These are phyloP conservation scores for Ascochyta lentis DNA, from an alignment of 2,329 filamentous ascomycete genomes.

Conservation along the genomic window DNA sequence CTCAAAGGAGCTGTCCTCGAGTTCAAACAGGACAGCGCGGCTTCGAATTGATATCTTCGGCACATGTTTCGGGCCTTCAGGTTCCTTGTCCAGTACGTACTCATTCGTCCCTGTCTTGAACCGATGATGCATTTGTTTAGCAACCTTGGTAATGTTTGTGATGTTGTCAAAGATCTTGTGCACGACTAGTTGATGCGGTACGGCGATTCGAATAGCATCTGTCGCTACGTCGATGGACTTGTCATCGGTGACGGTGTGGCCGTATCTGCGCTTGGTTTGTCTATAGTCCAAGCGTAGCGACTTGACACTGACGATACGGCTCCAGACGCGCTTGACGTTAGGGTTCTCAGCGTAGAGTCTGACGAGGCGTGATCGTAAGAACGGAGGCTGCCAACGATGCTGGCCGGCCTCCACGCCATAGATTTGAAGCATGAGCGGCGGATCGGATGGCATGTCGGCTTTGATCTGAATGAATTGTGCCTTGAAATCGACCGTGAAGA, in stretches of 20 bases:
- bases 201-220: slow-evolving; percentile 84
- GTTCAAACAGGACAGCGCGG: slow-evolving; percentile 83
- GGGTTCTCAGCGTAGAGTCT: slow-evolving; percentile 90
- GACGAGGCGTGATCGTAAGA: slow-evolving; percentile 75
- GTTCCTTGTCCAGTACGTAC: slow-evolving; percentile 83
- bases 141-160: slow-evolving; percentile 84
- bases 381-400: slow-evolving; percentile 87
- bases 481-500: slow-evolving; percentile 83
- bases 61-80: slow-evolving; percentile 84
- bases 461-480: slow-evolving; percentile 85
- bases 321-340: slow-evolving; percentile 83
- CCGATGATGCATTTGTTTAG: slow-evolving; percentile 89
- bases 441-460: slow-evolving; percentile 84
- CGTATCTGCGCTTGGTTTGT: slow-evolving; percentile 73
- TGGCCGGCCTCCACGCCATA: slow-evolving; percentile 82
- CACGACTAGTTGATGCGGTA: slow-evolving; percentile 90
- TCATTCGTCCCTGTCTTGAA: slow-evolving; percentile 88
- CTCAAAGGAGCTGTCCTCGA: slow-evolving; percentile 96
- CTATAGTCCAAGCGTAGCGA: slow-evolving; percentile 80
- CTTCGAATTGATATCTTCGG: slow-evolving; percentile 85
- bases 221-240: slow-evolving; percentile 82
- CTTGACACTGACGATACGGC: slow-evolving; percentile 83
- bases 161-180: slow-evolving; percentile 94
- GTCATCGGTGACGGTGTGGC: slow-evolving; percentile 70
- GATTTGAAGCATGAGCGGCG: slow-evolving; percentile 88